phyloP scores from a whole-genome alignment of 2,329 filamentous ascomycete species.

The Colletotrichum incanum region DNA sequence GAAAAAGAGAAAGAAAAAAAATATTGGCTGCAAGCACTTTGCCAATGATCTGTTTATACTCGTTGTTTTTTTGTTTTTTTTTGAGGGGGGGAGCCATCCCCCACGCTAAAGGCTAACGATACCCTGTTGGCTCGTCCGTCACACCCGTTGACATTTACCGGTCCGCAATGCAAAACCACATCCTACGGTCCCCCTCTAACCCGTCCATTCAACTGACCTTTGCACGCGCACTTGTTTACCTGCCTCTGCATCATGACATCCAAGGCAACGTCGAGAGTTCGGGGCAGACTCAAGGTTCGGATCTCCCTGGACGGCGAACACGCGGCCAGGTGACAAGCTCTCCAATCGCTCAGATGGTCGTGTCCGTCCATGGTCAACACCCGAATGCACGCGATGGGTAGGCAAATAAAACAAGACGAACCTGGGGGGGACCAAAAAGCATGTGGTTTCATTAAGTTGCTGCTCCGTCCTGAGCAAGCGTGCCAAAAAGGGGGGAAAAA shows the following conservation, averaged over 20 bases:
- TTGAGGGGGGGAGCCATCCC: too few species aligned
- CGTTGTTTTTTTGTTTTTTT: background rate
- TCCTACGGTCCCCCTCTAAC: background rate
- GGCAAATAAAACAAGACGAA: background rate
- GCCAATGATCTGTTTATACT: background rate
- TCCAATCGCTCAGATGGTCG: too few species aligned
- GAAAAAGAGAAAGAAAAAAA: background rate
- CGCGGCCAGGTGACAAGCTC: background rate
- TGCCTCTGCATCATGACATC: background rate
- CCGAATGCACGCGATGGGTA: background rate
- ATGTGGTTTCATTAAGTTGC: conserved; percentile 31
- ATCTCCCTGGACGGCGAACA: background rate
- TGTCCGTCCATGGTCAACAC: background rate
- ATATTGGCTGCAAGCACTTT: background rate
- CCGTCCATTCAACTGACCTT: too few species aligned
- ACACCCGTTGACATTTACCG: background rate
- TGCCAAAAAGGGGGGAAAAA: conserved; percentile 13
- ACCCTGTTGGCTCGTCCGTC: background rate
- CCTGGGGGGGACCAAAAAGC: conserved; percentile 32
- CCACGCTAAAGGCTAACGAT: background rate
- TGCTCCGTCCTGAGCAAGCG: conserved; percentile 33
- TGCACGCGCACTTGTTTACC: background rate
- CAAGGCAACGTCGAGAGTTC: background rate
- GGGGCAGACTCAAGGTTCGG: conserved; percentile 2
- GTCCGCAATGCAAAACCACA: background rate